Evolutionary conservation across 306 rosid genomes (phyloP).

Genomic region (Cyclanthera cordifolia): DNA sequence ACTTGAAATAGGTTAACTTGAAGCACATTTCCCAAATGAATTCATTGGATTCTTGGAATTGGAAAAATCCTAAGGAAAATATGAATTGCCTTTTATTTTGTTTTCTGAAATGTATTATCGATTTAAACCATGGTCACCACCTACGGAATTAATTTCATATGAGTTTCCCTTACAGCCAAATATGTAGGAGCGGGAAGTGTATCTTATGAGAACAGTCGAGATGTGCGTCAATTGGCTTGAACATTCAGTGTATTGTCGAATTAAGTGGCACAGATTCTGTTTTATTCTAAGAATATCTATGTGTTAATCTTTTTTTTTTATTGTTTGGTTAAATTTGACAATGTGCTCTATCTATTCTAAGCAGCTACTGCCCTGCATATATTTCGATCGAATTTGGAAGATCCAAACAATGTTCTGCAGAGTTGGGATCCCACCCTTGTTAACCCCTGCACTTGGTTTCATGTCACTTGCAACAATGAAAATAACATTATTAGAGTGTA

Average conservation of each 20-base stretch:
- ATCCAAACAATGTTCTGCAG: constrained; percentile 19
- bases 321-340: neutral
- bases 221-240: too few relatives aligned
- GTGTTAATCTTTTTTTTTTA: neutral
- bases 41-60: neutral
- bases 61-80: neutral
- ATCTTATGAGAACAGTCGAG: too few relatives aligned
- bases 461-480: constrained; percentile 15
- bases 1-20: neutral
- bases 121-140: too few relatives aligned
- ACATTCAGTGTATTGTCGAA: neutral
- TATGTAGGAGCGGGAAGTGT: too few relatives aligned
- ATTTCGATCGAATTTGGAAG: constrained; percentile 14
- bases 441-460: constrained; percentile 19
- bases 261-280: neutral
- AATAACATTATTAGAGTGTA: constrained; percentile 18
- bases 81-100: neutral
- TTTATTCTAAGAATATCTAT: neutral
- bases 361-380: constrained; percentile 12
- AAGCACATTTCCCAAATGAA: neutral
- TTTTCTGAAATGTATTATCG: neutral
- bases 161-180: too few relatives aligned
- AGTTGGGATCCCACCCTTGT: constrained; percentile 21
- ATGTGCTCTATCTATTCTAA: neutral
- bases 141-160: too few relatives aligned